Evolutionary conservation across 148 eudicot species (phyloP).

Genomic region (Rheum nobile): DNA sequence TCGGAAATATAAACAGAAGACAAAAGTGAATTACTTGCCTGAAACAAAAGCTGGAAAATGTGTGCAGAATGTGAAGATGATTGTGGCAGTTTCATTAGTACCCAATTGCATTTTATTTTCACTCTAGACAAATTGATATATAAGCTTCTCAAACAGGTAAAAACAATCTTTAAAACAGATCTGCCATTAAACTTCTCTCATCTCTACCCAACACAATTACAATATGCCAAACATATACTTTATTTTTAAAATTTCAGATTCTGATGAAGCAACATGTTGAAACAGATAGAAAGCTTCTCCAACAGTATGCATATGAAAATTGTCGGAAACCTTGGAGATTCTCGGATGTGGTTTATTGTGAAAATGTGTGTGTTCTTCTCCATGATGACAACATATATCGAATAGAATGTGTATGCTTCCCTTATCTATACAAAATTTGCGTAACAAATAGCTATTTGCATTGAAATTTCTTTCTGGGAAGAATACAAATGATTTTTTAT

Average conservation of each 20-base stretch:
- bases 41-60: too few species aligned
- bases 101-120: slow-evolving; percentile 76
- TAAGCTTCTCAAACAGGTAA: slow-evolving; percentile 83
- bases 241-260: slow-evolving; percentile 36
- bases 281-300: slow-evolving; percentile 62
- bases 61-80: slow-evolving; percentile 86
- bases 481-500: too few species aligned
- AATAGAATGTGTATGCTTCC: slow-evolving; percentile 58
- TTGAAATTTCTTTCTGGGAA: not conserved
- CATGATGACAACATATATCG: slow-evolving; percentile 76
- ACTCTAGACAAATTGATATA: slow-evolving; percentile 87
- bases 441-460: not conserved
- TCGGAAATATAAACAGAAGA: too few species aligned
- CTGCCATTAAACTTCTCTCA: not conserved
- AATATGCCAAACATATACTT: not conserved
- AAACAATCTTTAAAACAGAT: not conserved
- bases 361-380: slow-evolving; percentile 62
- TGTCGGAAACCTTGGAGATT: slow-evolving; percentile 53
- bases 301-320: slow-evolving; percentile 67
- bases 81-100: slow-evolving; percentile 76
- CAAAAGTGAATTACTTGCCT: too few species aligned
- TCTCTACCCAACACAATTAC: too few species aligned
- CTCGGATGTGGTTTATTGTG: slow-evolving; percentile 55
- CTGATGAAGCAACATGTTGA: slow-evolving; percentile 69
- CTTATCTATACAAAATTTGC: not conserved